phyloP scores from a whole-genome alignment of 2,329 filamentous ascomycete genomes.

The Ceratocystis papillata region DNA sequence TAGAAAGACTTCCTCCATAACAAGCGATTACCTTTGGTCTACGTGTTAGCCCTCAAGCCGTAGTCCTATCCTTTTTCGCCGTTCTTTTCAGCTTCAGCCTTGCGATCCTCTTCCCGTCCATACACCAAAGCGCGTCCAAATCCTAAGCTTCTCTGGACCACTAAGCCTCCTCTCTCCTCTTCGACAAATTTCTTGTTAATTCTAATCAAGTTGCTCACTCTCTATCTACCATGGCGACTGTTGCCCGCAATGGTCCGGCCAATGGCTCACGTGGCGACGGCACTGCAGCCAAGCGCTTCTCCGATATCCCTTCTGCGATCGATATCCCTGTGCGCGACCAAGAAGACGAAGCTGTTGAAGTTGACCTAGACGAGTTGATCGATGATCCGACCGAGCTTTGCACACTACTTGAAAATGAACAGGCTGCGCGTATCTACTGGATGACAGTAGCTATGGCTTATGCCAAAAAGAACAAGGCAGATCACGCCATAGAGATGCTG shows the following conservation, averaged over 20 bases:
- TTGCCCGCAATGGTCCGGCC: conserved; percentile 34
- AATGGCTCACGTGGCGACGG: conserved; percentile 33
- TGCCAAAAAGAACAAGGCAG: conserved; percentile 87
- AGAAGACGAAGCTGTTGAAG: conserved; percentile 71
- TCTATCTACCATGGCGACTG: conserved; percentile 18
- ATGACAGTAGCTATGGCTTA: conserved; percentile 96
- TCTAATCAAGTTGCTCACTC: not conserved
- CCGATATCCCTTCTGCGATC: conserved; percentile 53
- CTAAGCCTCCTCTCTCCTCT: not conserved
- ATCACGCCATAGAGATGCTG: conserved; percentile 66
- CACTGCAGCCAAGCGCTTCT: conserved; percentile 47
- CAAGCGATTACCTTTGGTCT: not conserved
- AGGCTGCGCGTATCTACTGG: conserved; percentile 85
- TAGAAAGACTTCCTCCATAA: not conserved
- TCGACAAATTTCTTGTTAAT: not conserved
- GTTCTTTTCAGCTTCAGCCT: conserved; percentile 15
- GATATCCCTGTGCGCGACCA: conserved; percentile 56
- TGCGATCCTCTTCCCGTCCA: not conserved
- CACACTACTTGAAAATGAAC: conserved; percentile 87
- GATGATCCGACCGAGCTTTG: conserved; percentile 94
- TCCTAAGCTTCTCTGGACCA: not conserved
- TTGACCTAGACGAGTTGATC: conserved; percentile 79
- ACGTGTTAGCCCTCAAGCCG: not conserved
- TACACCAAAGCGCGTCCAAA: not conserved
- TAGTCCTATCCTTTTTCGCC: conserved; percentile 2